Percentiles rank a stretch among this genome's conserved stretches.
Conservation (phyloP, 495 filamentous ascomycete genomes). For the Penicillium daleae region DNA sequence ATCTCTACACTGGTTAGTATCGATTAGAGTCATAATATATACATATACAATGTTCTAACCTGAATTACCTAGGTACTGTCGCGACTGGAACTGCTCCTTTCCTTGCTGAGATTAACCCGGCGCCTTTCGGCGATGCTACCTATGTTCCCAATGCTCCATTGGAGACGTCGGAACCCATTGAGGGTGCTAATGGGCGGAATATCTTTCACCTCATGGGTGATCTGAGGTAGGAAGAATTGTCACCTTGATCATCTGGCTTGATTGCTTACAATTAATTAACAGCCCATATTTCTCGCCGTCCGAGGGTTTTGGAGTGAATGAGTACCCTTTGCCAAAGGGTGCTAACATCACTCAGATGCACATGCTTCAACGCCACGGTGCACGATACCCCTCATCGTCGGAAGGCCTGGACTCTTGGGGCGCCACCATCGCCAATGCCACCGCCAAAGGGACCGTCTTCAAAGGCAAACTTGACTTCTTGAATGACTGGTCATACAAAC, state of each 20-base stretch:
- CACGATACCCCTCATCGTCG: conserved; percentile 44
- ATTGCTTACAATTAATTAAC: not conserved
- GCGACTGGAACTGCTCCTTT: conserved; percentile 60
- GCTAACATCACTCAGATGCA: conserved; percentile 60
- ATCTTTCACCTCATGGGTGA: conserved; percentile 61
- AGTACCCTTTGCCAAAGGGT: conserved; percentile 57
- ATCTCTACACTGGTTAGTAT: conserved; percentile 19
- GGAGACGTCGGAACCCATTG: conserved; percentile 59
- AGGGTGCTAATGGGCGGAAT: conserved; percentile 52
- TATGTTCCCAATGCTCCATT: conserved; percentile 60
- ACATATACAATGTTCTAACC: not conserved
- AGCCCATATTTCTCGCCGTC: conserved; percentile 28
- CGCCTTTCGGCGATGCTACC: conserved; percentile 51
- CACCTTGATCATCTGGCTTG: not conserved
- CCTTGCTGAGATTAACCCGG: conserved; percentile 58
- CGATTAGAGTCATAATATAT: not conserved
- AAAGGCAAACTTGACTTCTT: conserved; percentile 54
- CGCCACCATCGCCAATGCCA: conserved; percentile 33
- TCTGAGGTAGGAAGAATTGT: conserved; percentile 28
- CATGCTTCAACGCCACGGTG: conserved; percentile 48
- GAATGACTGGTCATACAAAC: conserved; percentile 52
- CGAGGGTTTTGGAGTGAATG: conserved; percentile 58
- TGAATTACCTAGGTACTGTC: conserved; percentile 50
- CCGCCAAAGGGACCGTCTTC: conserved; percentile 36
- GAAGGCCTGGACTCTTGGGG: conserved; percentile 36